Evolutionary conservation across 139 green algal species (phyloP).

Genomic region (Chlamydomonas asymmetrica): DNA sequence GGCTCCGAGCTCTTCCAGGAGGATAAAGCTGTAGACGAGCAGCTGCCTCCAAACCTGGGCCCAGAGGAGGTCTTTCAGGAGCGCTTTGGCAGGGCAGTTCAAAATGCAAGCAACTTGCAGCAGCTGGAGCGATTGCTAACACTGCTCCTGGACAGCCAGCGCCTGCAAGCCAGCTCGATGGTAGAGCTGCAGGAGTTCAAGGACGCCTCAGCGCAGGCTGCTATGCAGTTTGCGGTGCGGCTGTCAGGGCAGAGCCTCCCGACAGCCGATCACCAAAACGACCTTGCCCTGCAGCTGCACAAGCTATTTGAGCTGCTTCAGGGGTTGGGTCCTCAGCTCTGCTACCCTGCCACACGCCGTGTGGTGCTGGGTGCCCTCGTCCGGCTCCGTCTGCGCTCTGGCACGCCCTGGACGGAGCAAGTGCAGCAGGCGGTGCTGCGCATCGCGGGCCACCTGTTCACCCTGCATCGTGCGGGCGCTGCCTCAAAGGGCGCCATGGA

Average conservation of each 20-base stretch:
- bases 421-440: neutral
- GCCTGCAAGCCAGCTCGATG: neutral
- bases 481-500: slow-evolving; percentile 20
- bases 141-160: neutral
- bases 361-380: slow-evolving; percentile 10
- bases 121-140: too few species aligned
- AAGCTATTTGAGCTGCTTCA: neutral
- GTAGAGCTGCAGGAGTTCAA: neutral
- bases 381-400: slow-evolving; percentile 3
- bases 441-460: neutral
- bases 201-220: neutral
- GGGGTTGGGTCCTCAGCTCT: neutral
- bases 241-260: neutral
- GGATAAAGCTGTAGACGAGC: too few species aligned
- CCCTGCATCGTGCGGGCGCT: slow-evolving; percentile 11
- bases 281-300: neutral
- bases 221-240: neutral
- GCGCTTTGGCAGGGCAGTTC: slow-evolving; percentile 9
- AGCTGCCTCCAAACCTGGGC: too few species aligned
- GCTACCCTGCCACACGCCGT: slow-evolving; percentile 13
- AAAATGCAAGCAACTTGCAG: too few species aligned
- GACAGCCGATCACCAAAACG: neutral
- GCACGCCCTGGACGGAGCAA: neutral
- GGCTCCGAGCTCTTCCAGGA: too few species aligned
- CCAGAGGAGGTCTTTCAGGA: slow-evolving; percentile 14